phyloP scores from a whole-genome alignment of 768 basidiomycete genomes.

The Holtermannia corniformis region DNA sequence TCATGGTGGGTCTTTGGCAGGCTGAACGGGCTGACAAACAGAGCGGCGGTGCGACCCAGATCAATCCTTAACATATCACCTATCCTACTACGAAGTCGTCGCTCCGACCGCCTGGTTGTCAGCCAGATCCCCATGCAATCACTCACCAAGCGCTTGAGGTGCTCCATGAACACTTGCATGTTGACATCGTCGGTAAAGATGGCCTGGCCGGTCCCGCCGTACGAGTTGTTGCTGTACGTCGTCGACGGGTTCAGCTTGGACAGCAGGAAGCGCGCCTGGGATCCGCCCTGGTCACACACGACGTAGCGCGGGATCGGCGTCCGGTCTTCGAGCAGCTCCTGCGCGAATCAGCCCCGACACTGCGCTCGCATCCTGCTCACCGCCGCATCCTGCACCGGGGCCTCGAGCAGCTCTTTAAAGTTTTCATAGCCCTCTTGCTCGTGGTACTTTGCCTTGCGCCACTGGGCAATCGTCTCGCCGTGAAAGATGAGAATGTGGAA shows the following conservation, averaged over 20 bases:
- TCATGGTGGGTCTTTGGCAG: constrained; percentile 35
- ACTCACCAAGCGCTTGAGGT: constrained; percentile 74
- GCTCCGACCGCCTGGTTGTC: too few species aligned
- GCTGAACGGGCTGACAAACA: constrained; percentile 2
- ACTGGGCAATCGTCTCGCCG: constrained; percentile 90
- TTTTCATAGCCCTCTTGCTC: constrained; percentile 99
- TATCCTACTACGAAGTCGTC: too few species aligned
- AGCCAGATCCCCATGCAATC: too few species aligned
- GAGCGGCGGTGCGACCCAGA: constrained; percentile 36
- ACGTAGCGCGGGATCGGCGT: constrained; percentile 97
- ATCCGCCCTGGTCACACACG: constrained; percentile 93
- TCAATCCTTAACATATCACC: constrained; percentile 3
- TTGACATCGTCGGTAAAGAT: constrained; percentile 99
- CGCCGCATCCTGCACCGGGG: constrained; percentile 81
- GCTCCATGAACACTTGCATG: constrained; percentile 58
- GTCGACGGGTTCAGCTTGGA: constrained; percentile 96
- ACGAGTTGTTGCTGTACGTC: constrained; percentile 69
- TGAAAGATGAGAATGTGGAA: constrained; percentile 99
- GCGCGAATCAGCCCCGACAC: constrained; percentile 5
- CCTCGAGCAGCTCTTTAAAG: constrained; percentile 83
- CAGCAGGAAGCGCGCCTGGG: constrained; percentile 94
- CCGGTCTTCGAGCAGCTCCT: constrained; percentile 90
- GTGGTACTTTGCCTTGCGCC: constrained; percentile 97
- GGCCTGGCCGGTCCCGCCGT: constrained; percentile 79
- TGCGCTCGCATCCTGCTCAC: constrained; percentile 45